Evolutionary conservation across 2,329 filamentous ascomycete genomes (phyloP).

Genomic region (Tolypocladium capitatum): DNA sequence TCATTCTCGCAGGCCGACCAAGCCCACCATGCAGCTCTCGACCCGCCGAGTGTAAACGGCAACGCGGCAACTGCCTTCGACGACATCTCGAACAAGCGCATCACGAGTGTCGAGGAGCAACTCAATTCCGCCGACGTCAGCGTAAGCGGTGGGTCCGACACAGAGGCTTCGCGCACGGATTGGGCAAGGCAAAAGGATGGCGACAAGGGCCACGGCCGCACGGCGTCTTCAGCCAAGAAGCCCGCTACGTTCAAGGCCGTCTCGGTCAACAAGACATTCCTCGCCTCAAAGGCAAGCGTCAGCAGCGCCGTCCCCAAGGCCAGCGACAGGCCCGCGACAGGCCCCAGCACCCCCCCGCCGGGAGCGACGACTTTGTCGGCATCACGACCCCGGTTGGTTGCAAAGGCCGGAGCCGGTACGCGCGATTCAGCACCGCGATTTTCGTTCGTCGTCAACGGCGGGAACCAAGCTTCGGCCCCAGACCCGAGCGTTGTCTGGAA

Average conservation of each 20-base stretch:
- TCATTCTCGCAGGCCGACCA: constrained; percentile 16
- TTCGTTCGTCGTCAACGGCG: constrained; percentile 35
- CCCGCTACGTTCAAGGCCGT: constrained; percentile 71
- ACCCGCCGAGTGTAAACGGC: constrained; percentile 36
- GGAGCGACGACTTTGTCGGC: constrained; percentile 33
- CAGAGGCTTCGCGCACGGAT: constrained; percentile 52
- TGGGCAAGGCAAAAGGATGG: constrained; percentile 40
- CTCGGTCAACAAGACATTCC: constrained; percentile 73
- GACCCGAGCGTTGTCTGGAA: constrained; percentile 75
- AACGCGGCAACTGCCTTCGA: constrained; percentile 24
- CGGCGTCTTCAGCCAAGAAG: constrained; percentile 54
- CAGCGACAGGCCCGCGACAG: constrained; percentile 34
- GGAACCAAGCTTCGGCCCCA: constrained; percentile 46
- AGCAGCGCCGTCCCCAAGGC: constrained; percentile 32
- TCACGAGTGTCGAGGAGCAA: constrained; percentile 44
- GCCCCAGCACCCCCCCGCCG: constrained; percentile 32
- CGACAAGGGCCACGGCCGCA: constrained; percentile 45
- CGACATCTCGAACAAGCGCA: constrained; percentile 44
- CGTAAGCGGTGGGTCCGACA: constrained; percentile 63
- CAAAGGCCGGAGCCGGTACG: constrained; percentile 54
- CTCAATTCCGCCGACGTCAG: constrained; percentile 53
- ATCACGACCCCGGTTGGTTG: constrained; percentile 59
- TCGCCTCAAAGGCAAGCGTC: constrained; percentile 52
- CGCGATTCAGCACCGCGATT: constrained; percentile 36
- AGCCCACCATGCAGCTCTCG: constrained; percentile 33